phyloP scores from a whole-genome alignment of 176 grass and related monocot genomes.

The Bolboschoenus planiculmis region DNA sequence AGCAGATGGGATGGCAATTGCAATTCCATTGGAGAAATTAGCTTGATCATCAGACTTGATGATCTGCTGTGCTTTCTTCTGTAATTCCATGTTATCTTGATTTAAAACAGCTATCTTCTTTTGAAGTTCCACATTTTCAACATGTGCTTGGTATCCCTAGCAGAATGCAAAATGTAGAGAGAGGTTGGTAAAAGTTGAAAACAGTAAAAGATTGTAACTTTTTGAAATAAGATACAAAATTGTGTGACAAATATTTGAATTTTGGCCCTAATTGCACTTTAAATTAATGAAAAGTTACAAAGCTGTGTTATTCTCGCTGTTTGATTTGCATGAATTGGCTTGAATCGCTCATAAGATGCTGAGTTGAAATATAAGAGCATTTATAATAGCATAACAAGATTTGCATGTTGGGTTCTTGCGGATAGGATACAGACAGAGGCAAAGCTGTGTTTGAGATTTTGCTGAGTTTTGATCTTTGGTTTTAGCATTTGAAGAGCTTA shows the following conservation, averaged over 20 bases:
- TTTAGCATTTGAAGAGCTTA: too few species aligned
- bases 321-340: too few species aligned
- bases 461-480: too few species aligned
- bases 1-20: background rate
- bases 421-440: too few species aligned
- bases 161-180: background rate
- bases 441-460: too few species aligned
- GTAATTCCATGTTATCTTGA: background rate
- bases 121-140: slow-evolving; percentile 23
- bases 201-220: background rate
- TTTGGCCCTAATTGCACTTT: background rate
- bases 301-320: background rate
- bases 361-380: too few species aligned
- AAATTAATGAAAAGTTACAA: background rate
- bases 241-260: too few species aligned
- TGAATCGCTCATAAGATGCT: too few species aligned
- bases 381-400: too few species aligned
- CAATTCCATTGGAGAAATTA: background rate
- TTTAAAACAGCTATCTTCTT: slow-evolving; percentile 10
- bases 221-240: background rate
- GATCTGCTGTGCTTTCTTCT: slow-evolving; percentile 4
- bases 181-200: background rate
- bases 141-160: slow-evolving; percentile 20
- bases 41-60: background rate
- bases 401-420: too few species aligned